Percentiles rank a stretch among this genome's conserved stretches.
These are phyloP conservation scores for Diplodia scrobiculata DNA, from an alignment of 2,329 filamentous ascomycete species.

Conservation along the genomic window DNA sequence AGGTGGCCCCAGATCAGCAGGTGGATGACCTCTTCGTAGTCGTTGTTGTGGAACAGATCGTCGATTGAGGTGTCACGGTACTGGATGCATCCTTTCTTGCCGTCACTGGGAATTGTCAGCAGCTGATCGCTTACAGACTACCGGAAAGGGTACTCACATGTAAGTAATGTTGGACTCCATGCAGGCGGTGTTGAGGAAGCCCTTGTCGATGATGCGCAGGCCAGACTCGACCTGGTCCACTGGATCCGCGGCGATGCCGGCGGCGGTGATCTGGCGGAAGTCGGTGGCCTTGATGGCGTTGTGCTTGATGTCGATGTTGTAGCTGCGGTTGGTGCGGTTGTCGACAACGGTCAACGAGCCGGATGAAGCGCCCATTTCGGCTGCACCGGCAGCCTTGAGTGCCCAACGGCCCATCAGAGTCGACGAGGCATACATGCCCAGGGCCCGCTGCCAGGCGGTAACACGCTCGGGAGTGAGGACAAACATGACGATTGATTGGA, in stretches of 20 bases:
- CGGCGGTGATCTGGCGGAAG: constrained; percentile 37
- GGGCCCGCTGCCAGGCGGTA: neutral
- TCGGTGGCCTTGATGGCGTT: constrained; percentile 39
- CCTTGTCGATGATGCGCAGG: constrained; percentile 42
- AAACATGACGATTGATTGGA: neutral
- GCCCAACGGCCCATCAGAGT: neutral
- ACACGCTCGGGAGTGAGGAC: neutral
- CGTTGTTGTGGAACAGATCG: constrained; percentile 43
- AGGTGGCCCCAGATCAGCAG: constrained; percentile 58
- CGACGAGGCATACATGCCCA: neutral
- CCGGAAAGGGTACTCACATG: neutral
- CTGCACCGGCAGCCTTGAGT: neutral
- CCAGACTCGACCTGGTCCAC: constrained; percentile 33
- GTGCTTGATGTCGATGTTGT: constrained; percentile 38
- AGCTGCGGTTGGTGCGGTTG: constrained; percentile 35
- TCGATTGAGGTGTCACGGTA: constrained; percentile 7
- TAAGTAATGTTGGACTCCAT: constrained; percentile 38
- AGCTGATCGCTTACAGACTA: constrained; percentile 30
- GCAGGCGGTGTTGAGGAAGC: constrained; percentile 42
- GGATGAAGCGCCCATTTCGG: neutral
- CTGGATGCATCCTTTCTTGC: constrained; percentile 10
- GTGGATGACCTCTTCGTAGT: constrained; percentile 56
- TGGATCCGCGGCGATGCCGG: constrained; percentile 32
- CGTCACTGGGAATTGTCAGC: constrained; percentile 34
- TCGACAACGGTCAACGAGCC: constrained; percentile 1